A percentile compares a stretch with the other conserved stretches of the same genome.
These are phyloP conservation scores for Knoxdaviesia capensis DNA, from an alignment of 2,329 filamentous ascomycete species.

Conservation along the genomic window DNA sequence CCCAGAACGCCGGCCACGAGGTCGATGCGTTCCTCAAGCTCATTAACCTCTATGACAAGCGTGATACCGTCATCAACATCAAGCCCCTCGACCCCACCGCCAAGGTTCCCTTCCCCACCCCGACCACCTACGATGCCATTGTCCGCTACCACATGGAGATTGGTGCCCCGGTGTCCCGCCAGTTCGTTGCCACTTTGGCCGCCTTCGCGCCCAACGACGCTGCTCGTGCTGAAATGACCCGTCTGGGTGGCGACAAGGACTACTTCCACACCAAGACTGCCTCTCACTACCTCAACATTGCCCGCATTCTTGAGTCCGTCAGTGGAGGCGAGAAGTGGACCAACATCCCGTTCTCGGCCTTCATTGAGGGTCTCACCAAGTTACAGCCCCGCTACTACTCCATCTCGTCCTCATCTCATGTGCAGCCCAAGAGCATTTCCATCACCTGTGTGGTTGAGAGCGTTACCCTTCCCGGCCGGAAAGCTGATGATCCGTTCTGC, in stretches of 20 bases:
- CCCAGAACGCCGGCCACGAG: conserved; percentile 80
- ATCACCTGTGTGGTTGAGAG: conserved; percentile 91
- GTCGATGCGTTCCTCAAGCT: conserved; percentile 76
- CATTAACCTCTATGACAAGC: conserved; percentile 56
- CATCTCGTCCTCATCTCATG: conserved; percentile 88
- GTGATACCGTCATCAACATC: conserved; percentile 64
- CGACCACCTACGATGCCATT: conserved; percentile 88
- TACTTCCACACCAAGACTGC: conserved; percentile 80
- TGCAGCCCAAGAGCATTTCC: conserved; percentile 86
- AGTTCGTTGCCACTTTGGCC: conserved; percentile 73
- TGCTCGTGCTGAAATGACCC: conserved; percentile 71
- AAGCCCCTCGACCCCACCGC: conserved; percentile 87
- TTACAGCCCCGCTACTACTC: conserved; percentile 98
- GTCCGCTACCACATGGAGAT: conserved; percentile 94
- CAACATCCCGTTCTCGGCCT: conserved; percentile 76
- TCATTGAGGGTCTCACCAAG: conserved; percentile 87
- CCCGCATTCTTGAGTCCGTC: conserved; percentile 58
- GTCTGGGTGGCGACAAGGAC: conserved; percentile 81
- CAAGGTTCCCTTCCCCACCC: conserved; percentile 93
- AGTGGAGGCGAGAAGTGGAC: conserved; percentile 59
- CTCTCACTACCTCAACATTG: conserved; percentile 71
- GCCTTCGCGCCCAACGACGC: conserved; percentile 75
- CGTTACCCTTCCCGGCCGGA: conserved; percentile 53
- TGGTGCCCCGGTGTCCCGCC: conserved; percentile 83
- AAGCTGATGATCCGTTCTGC: conserved; percentile 52